Evolutionary conservation across 1,284 basidiomycete species (phyloP), one percentile per base, ranked within the genome.

Genomic region (Trichosporon coremiiforme): DNA sequence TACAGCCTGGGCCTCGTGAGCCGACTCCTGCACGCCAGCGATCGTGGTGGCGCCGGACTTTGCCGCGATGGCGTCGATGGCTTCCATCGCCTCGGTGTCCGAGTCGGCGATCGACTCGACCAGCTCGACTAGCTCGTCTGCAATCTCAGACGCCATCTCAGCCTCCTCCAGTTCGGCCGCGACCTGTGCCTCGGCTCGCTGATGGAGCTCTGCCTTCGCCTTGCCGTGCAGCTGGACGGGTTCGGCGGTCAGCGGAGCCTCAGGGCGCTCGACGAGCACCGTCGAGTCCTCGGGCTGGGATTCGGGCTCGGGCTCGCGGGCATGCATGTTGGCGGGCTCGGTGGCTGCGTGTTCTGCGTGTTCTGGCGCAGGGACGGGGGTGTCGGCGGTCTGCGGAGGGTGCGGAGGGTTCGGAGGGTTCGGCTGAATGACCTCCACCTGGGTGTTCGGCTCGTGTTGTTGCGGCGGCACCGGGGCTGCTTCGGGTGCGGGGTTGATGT

Each of bases 121-220:
- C 31, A 62, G 7, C 20, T 64, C 63, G 63, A 64, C 63, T 13
- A 41, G 63, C 63, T 64, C 63, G 20, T 38, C 63, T n/a, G 38
- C 63, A 25, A 45, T 41, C 13, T 64, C 35, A 31, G 3, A 15
- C 10, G 36, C 36, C n/a, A 29, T 6, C 57, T 17, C 29, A 35
- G 33, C 33, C n/a, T 57, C 12, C 53, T 45, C 41, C 4, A 53
- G 9, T 12, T 53, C 50, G 50, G 31, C 57, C 57, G 7, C 31
- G 2, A 10, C 29, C 31, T 62, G 20, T 15, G 5, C 31, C 31
- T 35, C 57, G 15, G 57, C 31, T 1, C 3, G 29, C 8, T 17
- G 29, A 8, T 15, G 55, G 13, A 20, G 29, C 7, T 31, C 13
- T 13, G 17, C 15, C 55, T 31, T 20, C 2, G 55, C 29, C 29